Evolutionary conservation across 495 filamentous ascomycete species (phyloP).

Genomic region (Gamarada debralockiae): DNA sequence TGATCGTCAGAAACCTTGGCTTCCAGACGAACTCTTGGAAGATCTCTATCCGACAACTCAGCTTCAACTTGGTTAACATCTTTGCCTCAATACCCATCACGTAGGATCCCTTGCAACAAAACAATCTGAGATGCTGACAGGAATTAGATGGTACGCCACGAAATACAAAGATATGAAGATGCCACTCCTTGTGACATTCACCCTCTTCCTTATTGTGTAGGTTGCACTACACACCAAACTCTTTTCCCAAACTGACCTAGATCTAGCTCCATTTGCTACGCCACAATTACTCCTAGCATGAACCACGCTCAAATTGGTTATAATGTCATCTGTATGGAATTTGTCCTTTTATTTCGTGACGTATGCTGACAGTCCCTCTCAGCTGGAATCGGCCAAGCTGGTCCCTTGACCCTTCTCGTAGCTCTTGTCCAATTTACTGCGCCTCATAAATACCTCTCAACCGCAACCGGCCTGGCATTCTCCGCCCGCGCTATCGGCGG

Average conservation of each 20-base stretch:
- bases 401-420: conserved; percentile 32
- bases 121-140: not conserved
- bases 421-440: conserved; percentile 51
- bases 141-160: conserved; percentile 35
- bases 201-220: conserved; percentile 42
- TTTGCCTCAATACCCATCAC: conserved; percentile 37
- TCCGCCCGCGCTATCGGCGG: conserved; percentile 50
- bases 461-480: conserved; percentile 50
- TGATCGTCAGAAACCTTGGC: conserved; percentile 47
- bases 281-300: conserved; percentile 40
- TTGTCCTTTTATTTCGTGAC: not conserved
- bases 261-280: conserved; percentile 39
- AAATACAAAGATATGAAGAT: conserved; percentile 44
- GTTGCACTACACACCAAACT: conserved; percentile 1
- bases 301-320: conserved; percentile 41
- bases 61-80: conserved; percentile 32
- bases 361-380: not conserved
- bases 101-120: conserved; percentile 6
- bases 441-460: conserved; percentile 49
- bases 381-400: conserved; percentile 41
- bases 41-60: conserved; percentile 49
- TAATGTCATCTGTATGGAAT: conserved; percentile 33
- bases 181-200: conserved; percentile 44
- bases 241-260: not conserved
- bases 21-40: conserved; percentile 40